Evolutionary conservation across 2,329 filamentous ascomycete genomes (phyloP), one percentile per base, ranked within the genome.

Genomic region (Neopestalotiopsis clavispora): DNA sequence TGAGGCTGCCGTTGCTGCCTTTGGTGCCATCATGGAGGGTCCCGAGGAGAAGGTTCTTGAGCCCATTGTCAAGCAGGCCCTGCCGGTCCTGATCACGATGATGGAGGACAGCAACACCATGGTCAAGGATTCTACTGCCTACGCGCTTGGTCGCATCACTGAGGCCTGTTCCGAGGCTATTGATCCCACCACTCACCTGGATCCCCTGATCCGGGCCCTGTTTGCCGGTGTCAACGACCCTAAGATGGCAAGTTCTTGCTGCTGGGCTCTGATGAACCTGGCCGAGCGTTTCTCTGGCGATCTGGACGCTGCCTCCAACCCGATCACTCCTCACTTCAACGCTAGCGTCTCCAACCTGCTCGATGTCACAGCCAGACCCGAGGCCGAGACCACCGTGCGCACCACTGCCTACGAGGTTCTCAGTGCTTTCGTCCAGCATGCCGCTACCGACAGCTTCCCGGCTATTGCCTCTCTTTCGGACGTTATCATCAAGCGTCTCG

Each of bases 251-350:
- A 91, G 94, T 67, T 99, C 96, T 38, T 98, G 96, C 90, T 99
- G 96, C 85, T 98, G 97, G 96, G 95, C 96, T 40, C 84, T 99
- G 74, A 98, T 99, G 94, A 99, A 98, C 83, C 85, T 99, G 78
- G 95, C 96, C 12, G 96, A 99, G 79, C 92, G 95, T 71, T 99
- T 98, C 79, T 93, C 94, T 38, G 94, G 94, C 69, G 95, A 98
- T 67, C 87, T 91, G 68, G 94, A 93, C 64, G 92, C 91, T 70
- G 75, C 85, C 57, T 85, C 91, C 75, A 99, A 98, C 83, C 88
- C 94, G 58, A 86, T 99, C 64, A 97, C 95, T 2, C 90, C 91
- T 71, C 94, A 98, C 83, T 99, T 99, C 85, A 92, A 97, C 82
- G 90, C 95, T 76, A 97, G 95, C 78, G 92, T 98, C 69, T 90